Evolutionary conservation across 805 yeast genomes (phyloP), one percentile per base, ranked within the genome.

Genomic region (Candida wancherniae): DNA sequence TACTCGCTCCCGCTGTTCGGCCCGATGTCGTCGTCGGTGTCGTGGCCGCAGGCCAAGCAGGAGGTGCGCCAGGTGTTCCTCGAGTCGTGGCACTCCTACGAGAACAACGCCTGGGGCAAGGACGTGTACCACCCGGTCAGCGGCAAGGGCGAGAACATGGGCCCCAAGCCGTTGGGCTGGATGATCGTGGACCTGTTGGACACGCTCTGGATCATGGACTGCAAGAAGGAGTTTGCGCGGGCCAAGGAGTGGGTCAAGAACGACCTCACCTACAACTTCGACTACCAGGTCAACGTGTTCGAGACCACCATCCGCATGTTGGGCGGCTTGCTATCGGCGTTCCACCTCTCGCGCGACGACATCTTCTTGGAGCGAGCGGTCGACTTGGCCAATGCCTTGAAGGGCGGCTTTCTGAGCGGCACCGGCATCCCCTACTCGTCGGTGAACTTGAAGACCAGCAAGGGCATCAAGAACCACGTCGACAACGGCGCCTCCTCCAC

Each of bases 261-360:
- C 34, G 85, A 75, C 29, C 64, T 88, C 42, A 68, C 67, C 31
- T 87, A 84, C 51, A 75, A 77, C 45, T 74, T 84, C 44, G 83
- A 85, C 51, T 74, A 78, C 39, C 72, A 72, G 20, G 92, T 85
- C 24, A 86, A 81, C 51, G 79, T 86, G 5, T 88, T 88, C 57
- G 97, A 87, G 53, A 86, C 96, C n/a, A 85, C 97, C 5, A 87
- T 85, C 42, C 70, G 96, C 52, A 85, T 88, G 94, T 62, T 88
- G 15, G 97, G 97, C 25, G 97, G 97, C 0, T 64, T 88, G n/a
- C 60, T 88, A 28, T 80, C 95, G 3, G 94, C 95, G 0, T 75
- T 74, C 50, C 79, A 84, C 42, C 58, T 85, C 17, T 71, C 88
- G 2, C 61, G 69, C 9, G 88, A 83, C 45, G 83, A 77, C 27